Base-by-base conservation (phyloP, 2,329 filamentous ascomycete genomes). In the Pseudocercospora fuligena region DNA sequence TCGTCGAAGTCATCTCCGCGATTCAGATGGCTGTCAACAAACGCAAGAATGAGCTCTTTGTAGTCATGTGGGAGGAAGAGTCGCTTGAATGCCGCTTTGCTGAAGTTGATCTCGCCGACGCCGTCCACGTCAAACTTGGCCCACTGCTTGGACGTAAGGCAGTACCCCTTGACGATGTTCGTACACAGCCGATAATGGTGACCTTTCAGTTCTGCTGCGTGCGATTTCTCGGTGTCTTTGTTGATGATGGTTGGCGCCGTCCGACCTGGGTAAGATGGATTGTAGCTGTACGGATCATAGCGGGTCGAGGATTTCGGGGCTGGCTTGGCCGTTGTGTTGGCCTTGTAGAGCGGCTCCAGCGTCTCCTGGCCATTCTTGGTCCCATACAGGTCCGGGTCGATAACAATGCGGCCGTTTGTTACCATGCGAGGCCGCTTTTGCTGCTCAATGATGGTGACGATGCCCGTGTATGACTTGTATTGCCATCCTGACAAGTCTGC, bases 131-230 rank as follows among this genome's bases (percentile, higher is more conserved):
- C 33, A 23, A 63, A 63, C 70, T 66, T 70, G 74, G 73, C 73
- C 76, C 76, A 79, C 31, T 71, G 70, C 68, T 79, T 79, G 9
- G 69, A 71, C 5, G 73, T 76, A 29, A 79, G 64, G 27, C 72
- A 76, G 60, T 76, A 78, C 0, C 78, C 78, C 60, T 69, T 71
- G 8, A 78, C 54, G 36, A 70, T 67, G 8, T 76, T 72, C n/a
- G 68, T 69, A 53, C 76, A 79, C 7, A 78, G 61, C 19, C 60
- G 36, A 47, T 60, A 59, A 21, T 64, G 54, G 12, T 64, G 33
- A n/a, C 53, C 29, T 23, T 25, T 73, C 51, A 47, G 57, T 59
- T 57, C 68, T 27, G 63, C 33, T 53, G 49, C 46, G 65, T 67
- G 62, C 61, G 31, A 23, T 14, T 46, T 60, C 31, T 46, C 33